Conservation (phyloP, 1,284 basidiomycete species). For the Apiotrichum veenhuisii region DNA sequence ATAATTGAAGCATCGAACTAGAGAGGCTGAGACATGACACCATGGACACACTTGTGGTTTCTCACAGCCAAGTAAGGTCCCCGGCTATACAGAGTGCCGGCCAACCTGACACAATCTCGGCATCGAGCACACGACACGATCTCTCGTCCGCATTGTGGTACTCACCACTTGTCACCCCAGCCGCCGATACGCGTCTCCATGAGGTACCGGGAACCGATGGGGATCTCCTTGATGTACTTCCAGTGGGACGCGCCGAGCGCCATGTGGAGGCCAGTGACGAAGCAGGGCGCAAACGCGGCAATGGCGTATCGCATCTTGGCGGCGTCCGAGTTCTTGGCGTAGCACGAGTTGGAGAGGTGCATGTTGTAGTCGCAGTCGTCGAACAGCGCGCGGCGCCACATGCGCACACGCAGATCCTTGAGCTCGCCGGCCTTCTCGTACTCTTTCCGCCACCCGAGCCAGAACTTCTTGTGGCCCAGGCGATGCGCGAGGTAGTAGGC, state of each 20-base stretch:
- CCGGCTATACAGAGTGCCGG: no score
- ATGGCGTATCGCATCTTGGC: slow-evolving; percentile 55
- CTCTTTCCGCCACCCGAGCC: slow-evolving; percentile 29
- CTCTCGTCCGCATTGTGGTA: slow-evolving; percentile 4
- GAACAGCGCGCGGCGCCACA: slow-evolving; percentile 33
- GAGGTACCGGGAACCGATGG: slow-evolving; percentile 65
- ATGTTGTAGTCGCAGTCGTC: slow-evolving; percentile 51
- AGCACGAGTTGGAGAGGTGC: slow-evolving; percentile 48
- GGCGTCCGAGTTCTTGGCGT: slow-evolving; percentile 54
- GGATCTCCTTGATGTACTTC: slow-evolving; percentile 72
- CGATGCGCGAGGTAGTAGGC: slow-evolving; percentile 25
- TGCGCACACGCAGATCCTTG: slow-evolving; percentile 19
- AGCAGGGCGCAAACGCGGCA: slow-evolving; percentile 61
- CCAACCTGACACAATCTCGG: not conserved
- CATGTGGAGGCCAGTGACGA: slow-evolving; percentile 63
- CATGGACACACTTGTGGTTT: no score
- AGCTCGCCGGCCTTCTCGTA: slow-evolving; percentile 29
- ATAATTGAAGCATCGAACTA: no score
- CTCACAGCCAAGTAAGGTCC: no score
- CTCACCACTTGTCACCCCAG: slow-evolving; percentile 84
- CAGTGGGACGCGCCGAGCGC: slow-evolving; percentile 70
- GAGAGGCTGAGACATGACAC: not conserved
- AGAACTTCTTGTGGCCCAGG: slow-evolving; percentile 30
- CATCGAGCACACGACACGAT: no score
- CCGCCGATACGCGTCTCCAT: slow-evolving; percentile 62